Conservation (phyloP, 306 rosid species). For the Pachyrhizus erosus region DNA sequence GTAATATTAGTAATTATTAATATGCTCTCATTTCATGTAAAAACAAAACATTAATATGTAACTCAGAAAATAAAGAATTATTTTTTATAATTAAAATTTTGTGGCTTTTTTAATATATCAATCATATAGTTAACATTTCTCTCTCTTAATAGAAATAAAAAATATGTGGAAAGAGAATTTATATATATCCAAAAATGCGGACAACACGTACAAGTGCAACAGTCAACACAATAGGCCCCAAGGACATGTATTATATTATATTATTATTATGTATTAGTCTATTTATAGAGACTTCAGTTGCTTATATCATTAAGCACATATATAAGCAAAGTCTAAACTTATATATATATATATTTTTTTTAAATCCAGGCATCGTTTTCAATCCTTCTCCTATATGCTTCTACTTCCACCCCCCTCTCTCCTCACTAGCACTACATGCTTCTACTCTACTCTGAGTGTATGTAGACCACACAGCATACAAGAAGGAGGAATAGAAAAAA, state of each 20-base stretch:
- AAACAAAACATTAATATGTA: neutral
- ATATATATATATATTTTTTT: no score
- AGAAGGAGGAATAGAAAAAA: neutral
- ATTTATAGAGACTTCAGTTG: constrained; percentile 18
- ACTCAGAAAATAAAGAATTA: neutral
- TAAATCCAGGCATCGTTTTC: constrained; percentile 34
- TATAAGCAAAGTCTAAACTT: constrained; percentile 28
- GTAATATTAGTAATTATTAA: neutral
- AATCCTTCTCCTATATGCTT: neutral
- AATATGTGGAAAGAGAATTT: neutral
- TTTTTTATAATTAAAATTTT: neutral
- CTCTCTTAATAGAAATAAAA: neutral
- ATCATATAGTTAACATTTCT: neutral
- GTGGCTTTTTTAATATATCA: neutral
- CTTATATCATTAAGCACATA: constrained; percentile 7
- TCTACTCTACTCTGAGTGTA: constrained; percentile 7
- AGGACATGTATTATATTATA: constrained; percentile 10
- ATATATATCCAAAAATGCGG: neutral
- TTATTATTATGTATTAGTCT: constrained; percentile 20
- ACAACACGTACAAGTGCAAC: neutral
- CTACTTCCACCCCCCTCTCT: neutral
- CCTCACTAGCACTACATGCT: neutral
- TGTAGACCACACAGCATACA: constrained; percentile 4
- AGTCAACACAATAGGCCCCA: constrained; percentile 31
- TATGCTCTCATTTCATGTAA: neutral